These are phyloP conservation scores for Iberis pinnata DNA, from an alignment of 345 rosid species.

Conservation along the genomic window DNA sequence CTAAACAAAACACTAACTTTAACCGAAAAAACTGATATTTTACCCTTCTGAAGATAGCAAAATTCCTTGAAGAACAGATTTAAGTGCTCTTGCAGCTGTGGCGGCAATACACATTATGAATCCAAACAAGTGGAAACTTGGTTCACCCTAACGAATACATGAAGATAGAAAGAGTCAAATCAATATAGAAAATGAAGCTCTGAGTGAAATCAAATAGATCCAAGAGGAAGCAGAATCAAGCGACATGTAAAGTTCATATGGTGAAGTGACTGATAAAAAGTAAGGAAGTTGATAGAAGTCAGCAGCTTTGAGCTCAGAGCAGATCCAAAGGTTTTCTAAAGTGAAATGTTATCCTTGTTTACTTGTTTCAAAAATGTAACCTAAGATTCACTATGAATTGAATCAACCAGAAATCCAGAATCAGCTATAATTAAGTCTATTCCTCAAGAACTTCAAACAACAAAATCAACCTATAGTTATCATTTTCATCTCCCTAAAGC, in stretches of 20 bases:
- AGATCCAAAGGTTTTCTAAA: neutral
- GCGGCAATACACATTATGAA: conserved; percentile 62
- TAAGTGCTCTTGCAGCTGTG: conserved; percentile 73
- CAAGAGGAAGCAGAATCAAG: conserved; percentile 3
- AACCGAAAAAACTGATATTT: conserved; percentile 1
- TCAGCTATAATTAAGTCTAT: conserved; percentile 2
- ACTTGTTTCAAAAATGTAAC: neutral
- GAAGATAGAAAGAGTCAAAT: neutral
- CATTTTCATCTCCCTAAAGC: conserved; percentile 6
- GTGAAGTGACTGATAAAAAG: too few relatives aligned
- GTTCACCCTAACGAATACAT: conserved; percentile 48
- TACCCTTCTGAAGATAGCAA: conserved; percentile 68
- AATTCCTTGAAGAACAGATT: conserved; percentile 70
- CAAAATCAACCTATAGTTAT: neutral
- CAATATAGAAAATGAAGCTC: too few relatives aligned
- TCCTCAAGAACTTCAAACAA: neutral
- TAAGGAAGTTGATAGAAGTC: neutral
- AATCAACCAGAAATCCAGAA: too few relatives aligned
- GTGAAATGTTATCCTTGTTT: too few relatives aligned
- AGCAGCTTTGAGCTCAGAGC: neutral
- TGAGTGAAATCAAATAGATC: neutral
- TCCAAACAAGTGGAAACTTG: conserved; percentile 70
- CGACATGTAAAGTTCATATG: too few relatives aligned
- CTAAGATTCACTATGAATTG: neutral
- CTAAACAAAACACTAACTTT: neutral